These are phyloP conservation scores for Colletotrichum lini DNA, from an alignment of 2,329 filamentous ascomycete genomes.

Conservation along the genomic window DNA sequence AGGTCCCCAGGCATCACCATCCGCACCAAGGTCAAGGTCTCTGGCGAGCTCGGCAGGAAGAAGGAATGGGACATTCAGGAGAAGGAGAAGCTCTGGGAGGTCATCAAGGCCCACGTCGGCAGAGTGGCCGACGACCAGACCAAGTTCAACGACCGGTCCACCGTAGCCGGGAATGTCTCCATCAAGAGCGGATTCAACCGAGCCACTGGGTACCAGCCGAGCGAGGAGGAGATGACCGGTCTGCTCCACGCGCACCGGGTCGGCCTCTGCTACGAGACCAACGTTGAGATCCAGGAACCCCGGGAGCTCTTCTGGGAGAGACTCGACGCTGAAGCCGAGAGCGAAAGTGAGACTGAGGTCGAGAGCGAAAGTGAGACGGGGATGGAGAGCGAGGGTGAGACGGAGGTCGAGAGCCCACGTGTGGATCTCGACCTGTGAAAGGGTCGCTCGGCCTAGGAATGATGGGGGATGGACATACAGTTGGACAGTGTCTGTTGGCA, in stretches of 20 bases:
- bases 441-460: not conserved
- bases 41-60: not conserved
- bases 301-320: not conserved
- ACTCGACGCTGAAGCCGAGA: no score
- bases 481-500: not conserved
- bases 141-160: not conserved
- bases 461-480: not conserved
- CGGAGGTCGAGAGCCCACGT: conserved; percentile 1
- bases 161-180: not conserved
- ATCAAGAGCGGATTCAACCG: not conserved
- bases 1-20: not conserved
- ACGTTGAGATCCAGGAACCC: not conserved
- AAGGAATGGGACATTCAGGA: not conserved
- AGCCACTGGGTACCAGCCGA: not conserved
- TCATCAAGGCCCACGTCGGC: not conserved
- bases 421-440: not conserved
- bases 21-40: not conserved
- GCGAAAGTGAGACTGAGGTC: no score
- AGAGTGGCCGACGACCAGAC: not conserved
- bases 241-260: not conserved
- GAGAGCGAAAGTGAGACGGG: no score
- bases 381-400: no score
- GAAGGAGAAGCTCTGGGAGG: not conserved
- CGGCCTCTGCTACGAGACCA: not conserved
- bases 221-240: not conserved